phyloP scores from a whole-genome alignment of 768 basidiomycete genomes.

The Calocera viscosa region DNA sequence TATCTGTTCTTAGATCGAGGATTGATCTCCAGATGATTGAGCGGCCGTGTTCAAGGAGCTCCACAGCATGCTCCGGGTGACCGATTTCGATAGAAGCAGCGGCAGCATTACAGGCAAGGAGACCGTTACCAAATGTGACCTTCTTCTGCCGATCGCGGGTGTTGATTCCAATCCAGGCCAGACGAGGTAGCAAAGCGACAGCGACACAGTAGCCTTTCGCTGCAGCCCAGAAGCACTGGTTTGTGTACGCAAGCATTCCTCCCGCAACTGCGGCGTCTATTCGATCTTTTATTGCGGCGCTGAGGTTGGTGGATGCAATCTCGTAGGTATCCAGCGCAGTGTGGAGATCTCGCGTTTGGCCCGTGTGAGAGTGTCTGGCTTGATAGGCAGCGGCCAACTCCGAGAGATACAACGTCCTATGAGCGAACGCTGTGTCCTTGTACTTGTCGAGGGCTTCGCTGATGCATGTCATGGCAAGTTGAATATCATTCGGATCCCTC shows the following conservation, averaged over 20 bases:
- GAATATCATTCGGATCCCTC: background rate
- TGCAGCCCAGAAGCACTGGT: conserved; percentile 17
- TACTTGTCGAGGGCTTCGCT: background rate
- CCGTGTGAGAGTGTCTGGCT: background rate
- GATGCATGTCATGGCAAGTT: background rate
- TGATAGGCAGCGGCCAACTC: background rate
- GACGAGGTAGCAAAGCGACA: conserved; percentile 20
- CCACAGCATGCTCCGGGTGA: conserved; percentile 23
- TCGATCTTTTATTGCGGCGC: conserved; percentile 17
- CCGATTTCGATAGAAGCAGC: conserved; percentile 22
- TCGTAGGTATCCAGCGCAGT: conserved; percentile 17
- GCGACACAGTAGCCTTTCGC: conserved; percentile 25
- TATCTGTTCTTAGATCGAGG: conserved; percentile 16
- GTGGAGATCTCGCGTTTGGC: conserved; percentile 17
- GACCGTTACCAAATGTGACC: conserved; percentile 16
- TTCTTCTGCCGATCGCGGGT: conserved; percentile 17
- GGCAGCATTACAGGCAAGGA: conserved; percentile 24
- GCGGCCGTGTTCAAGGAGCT: conserved; percentile 26
- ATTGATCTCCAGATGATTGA: conserved; percentile 28
- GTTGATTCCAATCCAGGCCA: conserved; percentile 16
- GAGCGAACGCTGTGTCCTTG: background rate
- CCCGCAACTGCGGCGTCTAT: background rate
- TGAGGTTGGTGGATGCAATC: conserved; percentile 17
- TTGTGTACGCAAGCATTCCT: background rate
- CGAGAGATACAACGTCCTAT: background rate